Conservation (phyloP, 768 basidiomycete genomes). For the Pleurotus salmoneostramineus region DNA sequence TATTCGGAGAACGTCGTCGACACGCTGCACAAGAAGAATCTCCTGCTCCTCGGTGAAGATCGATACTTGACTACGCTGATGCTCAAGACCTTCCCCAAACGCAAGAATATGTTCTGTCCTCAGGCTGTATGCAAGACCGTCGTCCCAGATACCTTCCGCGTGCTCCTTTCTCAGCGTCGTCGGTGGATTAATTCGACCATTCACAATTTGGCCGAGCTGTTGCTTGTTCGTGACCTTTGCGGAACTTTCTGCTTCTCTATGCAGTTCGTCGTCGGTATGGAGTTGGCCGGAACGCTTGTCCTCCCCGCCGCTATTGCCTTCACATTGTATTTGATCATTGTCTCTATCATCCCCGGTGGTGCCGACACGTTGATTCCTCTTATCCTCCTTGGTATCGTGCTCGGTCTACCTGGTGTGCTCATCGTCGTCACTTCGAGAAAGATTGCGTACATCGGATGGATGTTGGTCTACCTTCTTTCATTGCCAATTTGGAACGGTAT, state of each 20-base stretch:
- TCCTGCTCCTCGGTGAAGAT: conserved; percentile 97
- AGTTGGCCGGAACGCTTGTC: conserved; percentile 92
- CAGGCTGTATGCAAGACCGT: conserved; percentile 99
- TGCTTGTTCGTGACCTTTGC: conserved; percentile 96
- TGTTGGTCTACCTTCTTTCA: conserved; percentile 89
- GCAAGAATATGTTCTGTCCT: conserved; percentile 98
- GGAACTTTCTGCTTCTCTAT: conserved; percentile 99
- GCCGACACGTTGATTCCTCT: conserved; percentile 85
- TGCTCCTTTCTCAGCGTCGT: conserved; percentile 92
- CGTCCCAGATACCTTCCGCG: conserved; percentile 93
- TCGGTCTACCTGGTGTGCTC: conserved; percentile 92
- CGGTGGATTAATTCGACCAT: conserved; percentile 99
- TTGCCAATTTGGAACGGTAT: conserved; percentile 97
- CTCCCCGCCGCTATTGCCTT: conserved; percentile 97
- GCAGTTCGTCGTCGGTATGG: conserved; percentile 99
- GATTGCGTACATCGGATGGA: conserved; percentile 94
- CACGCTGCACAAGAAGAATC: conserved; percentile 98
- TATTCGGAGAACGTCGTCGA: conserved; percentile 99
- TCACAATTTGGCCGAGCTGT: conserved; percentile 93
- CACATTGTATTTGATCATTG: conserved; percentile 90
- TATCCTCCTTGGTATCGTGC: conserved; percentile 87
- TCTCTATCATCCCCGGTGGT: conserved; percentile 79
- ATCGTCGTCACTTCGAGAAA: conserved; percentile 97
- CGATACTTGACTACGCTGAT: conserved; percentile 96
- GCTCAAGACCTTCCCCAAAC: conserved; percentile 98